Conservation (phyloP, 1,284 basidiomycete species). For the Paramarasmius palmivorus region DNA sequence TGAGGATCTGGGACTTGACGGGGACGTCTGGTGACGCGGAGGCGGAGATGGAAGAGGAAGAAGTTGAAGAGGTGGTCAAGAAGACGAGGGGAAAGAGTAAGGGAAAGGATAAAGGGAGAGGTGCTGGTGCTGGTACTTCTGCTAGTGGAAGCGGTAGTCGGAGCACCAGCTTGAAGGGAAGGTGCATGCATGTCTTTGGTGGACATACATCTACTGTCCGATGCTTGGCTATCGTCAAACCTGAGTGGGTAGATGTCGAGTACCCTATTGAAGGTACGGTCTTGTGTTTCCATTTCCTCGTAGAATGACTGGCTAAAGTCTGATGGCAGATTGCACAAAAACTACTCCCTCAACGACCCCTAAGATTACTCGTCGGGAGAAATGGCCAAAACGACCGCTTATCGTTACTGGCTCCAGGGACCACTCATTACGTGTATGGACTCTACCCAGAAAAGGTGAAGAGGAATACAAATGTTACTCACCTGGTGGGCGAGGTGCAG, state of each 20-base stretch:
- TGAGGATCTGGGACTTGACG: conserved; percentile 87
- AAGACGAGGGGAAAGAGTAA: too few relatives aligned
- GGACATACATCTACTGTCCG: conserved; percentile 94
- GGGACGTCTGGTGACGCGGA: neutral
- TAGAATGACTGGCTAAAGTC: neutral
- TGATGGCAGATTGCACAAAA: neutral
- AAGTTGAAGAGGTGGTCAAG: neutral
- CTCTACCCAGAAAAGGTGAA: conserved; percentile 78
- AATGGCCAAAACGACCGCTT: conserved; percentile 83
- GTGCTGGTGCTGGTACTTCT: too few relatives aligned
- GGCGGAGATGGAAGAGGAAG: neutral
- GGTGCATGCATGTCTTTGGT: conserved; percentile 86
- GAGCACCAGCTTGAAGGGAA: conserved; percentile 22
- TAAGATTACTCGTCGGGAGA: conserved; percentile 51
- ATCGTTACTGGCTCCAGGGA: conserved; percentile 95
- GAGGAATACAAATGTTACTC: conserved; percentile 53
- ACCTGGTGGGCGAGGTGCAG: conserved; percentile 43
- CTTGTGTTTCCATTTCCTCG: neutral
- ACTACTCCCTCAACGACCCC: too few relatives aligned
- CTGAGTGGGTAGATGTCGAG: conserved; percentile 75
- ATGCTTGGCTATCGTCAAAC: conserved; percentile 88
- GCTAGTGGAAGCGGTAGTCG: too few relatives aligned
- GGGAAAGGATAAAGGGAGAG: too few relatives aligned
- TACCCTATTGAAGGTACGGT: conserved; percentile 45
- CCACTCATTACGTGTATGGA: conserved; percentile 89